These are phyloP conservation scores for Globisporangium paddicum DNA, from an alignment of 352 stramenopile genomes.

Conservation along the genomic window DNA sequence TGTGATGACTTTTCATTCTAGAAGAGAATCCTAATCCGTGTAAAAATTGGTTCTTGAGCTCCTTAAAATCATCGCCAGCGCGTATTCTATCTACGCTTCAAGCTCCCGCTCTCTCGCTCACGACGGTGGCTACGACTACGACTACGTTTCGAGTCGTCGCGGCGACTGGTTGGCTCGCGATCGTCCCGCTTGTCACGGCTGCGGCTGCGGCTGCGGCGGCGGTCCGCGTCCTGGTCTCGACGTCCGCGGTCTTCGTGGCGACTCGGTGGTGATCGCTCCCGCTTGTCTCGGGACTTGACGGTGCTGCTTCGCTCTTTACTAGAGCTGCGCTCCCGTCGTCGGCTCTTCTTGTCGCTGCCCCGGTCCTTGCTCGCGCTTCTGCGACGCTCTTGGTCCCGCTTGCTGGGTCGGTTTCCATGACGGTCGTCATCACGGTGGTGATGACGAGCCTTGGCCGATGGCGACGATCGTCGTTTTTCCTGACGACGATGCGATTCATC, in stretches of 20 bases:
- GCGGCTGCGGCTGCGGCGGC: constrained; percentile 10
- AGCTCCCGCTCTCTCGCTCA: constrained; percentile 5
- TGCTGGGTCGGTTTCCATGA: neutral
- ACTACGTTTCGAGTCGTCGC: constrained; percentile 17
- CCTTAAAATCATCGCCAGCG: no score
- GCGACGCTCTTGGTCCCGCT: no score
- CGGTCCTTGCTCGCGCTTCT: constrained; percentile 6
- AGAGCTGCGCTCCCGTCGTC: constrained; percentile 1
- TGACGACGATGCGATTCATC: constrained; percentile 1
- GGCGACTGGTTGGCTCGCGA: neutral
- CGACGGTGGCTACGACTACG: constrained; percentile 10
- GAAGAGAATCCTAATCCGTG: neutral
- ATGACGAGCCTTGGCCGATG: neutral
- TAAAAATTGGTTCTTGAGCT: neutral
- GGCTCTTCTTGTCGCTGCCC: constrained; percentile 1
- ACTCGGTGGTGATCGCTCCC: neutral
- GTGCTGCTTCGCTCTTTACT: constrained; percentile 2
- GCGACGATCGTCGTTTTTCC: constrained; percentile 7
- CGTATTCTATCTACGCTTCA: constrained; percentile 5
- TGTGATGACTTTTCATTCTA: neutral
- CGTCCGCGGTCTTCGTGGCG: neutral
- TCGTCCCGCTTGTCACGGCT: constrained; percentile 15
- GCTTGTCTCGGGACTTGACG: neutral
- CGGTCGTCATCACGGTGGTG: constrained; percentile 5
- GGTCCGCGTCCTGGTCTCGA: neutral